Evolutionary conservation across 345 rosid species (phyloP).

Genomic region (Aquilaria yunnanensis): DNA sequence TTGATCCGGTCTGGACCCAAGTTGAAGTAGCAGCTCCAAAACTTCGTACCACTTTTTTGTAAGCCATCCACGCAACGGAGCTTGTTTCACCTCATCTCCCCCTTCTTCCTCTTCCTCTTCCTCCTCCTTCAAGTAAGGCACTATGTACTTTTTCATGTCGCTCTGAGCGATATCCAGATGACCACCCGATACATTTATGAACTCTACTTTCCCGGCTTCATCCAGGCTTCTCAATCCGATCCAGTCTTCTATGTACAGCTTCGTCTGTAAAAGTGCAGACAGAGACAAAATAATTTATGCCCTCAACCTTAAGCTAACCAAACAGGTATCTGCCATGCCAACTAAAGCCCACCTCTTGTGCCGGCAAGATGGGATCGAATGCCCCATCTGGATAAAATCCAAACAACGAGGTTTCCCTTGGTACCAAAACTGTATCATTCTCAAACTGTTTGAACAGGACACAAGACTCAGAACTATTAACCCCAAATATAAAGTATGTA

Average conservation of each 20-base stretch:
- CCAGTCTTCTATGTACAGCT: constrained; percentile 61
- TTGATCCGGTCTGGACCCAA: constrained; percentile 22
- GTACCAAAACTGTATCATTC: constrained; percentile 64
- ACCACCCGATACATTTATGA: constrained; percentile 48
- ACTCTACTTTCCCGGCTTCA: constrained; percentile 66
- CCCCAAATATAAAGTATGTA: neutral
- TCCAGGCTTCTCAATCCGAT: constrained; percentile 62
- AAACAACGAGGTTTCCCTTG: constrained; percentile 79
- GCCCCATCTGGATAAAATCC: constrained; percentile 77
- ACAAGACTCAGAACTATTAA: neutral
- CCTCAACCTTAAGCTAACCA: no score
- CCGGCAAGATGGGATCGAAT: constrained; percentile 46
- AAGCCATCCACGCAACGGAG: constrained; percentile 26
- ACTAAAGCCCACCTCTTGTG: constrained; percentile 38
- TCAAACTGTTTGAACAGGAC: constrained; percentile 49
- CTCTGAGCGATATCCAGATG: constrained; percentile 46
- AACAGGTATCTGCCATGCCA: no score
- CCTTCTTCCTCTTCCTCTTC: no score
- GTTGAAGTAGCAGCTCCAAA: neutral
- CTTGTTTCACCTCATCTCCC: neutral
- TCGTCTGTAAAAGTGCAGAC: constrained; percentile 31
- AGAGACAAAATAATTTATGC: neutral
- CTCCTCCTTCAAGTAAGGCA: constrained; percentile 49
- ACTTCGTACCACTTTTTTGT: constrained; percentile 18
- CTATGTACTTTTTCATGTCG: constrained; percentile 58